Conservation (phyloP, 768 basidiomycete species). For the Tylopilus intermedius region DNA sequence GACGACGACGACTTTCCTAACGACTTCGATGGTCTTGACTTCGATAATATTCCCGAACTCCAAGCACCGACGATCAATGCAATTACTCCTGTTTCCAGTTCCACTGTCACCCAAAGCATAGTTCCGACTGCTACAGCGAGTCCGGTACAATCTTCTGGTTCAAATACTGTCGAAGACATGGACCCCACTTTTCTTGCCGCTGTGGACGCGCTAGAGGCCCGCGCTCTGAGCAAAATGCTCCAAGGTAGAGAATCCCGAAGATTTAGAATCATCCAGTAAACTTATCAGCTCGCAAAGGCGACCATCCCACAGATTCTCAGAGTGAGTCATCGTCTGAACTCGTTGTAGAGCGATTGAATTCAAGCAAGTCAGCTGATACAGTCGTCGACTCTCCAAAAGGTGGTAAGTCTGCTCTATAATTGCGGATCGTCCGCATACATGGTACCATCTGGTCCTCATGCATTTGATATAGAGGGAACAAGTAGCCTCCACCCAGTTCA, state of each 20-base stretch:
- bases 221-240: conserved; percentile 12
- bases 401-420: conserved; percentile 17
- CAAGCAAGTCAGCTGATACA: not conserved
- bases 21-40: conserved; percentile 47
- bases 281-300: conserved; percentile 8
- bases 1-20: conserved; percentile 54
- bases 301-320: not conserved
- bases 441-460: conserved; percentile 7
- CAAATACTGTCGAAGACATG: conserved; percentile 13
- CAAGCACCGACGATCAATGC: conserved; percentile 10
- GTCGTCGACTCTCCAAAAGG: not conserved
- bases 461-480: not conserved
- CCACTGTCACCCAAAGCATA: not conserved
- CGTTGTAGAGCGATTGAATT: not conserved
- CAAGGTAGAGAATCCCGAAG: conserved; percentile 9
- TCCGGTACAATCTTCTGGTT: conserved; percentile 6
- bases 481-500: not conserved
- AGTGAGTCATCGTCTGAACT: conserved; percentile 9
- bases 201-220: conserved; percentile 45
- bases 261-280: not conserved
- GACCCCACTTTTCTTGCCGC: conserved; percentile 31
- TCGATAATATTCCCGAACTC: conserved; percentile 36
- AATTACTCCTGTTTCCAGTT: not conserved
- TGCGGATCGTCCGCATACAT: not conserved
- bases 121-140: conserved; percentile 7